Conservation (phyloP, 176 grass and related monocot species). For the Puya raimondii region DNA sequence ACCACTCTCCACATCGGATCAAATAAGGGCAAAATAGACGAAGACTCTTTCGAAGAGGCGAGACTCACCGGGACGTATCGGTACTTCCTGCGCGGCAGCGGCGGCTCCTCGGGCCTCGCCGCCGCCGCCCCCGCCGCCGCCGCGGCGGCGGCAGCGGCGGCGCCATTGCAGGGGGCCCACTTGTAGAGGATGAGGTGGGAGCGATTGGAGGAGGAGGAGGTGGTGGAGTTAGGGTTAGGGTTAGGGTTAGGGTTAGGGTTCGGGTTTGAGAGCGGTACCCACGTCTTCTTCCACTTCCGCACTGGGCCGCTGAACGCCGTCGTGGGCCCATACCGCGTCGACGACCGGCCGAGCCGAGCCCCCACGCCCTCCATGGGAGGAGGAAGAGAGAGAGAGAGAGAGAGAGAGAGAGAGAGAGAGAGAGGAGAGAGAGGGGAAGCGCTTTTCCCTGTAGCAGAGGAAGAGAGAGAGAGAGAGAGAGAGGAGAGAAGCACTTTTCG, state of each 20-base stretch:
- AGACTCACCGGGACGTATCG: constrained; percentile 21
- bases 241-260: constrained; percentile 1
- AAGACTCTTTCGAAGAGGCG: not conserved
- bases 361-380: constrained; percentile 49
- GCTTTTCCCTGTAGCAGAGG: too few relatives aligned
- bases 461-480: too few relatives aligned
- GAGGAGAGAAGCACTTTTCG: too few relatives aligned
- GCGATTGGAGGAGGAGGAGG: constrained; percentile 9
- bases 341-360: constrained; percentile 52
- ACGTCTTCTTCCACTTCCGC: constrained; percentile 69
- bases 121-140: constrained; percentile 30
- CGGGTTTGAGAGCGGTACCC: constrained; percentile 38
- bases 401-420: not conserved
- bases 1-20: too few relatives aligned
- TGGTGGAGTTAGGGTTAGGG: constrained; percentile 2
- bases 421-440: not conserved
- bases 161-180: constrained; percentile 45
- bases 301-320: constrained; percentile 65
- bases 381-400: not conserved
- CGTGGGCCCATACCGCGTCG: constrained; percentile 56
- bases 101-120: constrained; percentile 37
- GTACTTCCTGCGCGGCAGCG: constrained; percentile 15
- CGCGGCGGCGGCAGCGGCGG: constrained; percentile 5
- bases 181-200: constrained; percentile 49
- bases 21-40: not conserved